Percentiles rank a stretch among this genome's conserved stretches.
Evolutionary conservation across 2,329 filamentous ascomycete genomes (phyloP).

Genomic region (Botrytis byssoidea): DNA sequence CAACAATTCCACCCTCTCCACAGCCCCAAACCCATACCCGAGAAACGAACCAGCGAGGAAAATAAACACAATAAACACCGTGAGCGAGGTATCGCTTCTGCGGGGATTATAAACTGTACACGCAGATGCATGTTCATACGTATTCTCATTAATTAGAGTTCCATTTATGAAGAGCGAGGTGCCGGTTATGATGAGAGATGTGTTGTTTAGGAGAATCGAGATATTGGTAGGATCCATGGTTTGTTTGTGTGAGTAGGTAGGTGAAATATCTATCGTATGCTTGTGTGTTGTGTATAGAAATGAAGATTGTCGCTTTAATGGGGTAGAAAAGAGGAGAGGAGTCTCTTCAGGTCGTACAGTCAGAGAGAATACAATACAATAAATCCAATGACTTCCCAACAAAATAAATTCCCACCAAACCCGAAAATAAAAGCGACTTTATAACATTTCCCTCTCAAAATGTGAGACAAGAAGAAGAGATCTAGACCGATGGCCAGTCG

Average conservation of each 20-base stretch:
- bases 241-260: not conserved
- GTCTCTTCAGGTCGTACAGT: not conserved
- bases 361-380: not conserved
- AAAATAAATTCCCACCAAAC: no score
- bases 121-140: not conserved
- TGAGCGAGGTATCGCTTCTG: not conserved
- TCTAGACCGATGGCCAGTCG: not conserved
- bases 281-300: not conserved
- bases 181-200: not conserved
- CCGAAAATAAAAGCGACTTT: not conserved
- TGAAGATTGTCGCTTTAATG: no score
- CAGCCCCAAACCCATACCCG: not conserved
- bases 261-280: not conserved
- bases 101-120: not conserved
- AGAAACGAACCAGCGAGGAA: not conserved
- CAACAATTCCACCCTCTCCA: no score
- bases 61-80: not conserved
- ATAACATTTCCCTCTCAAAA: not conserved
- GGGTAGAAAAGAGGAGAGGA: not conserved
- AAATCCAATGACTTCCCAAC: not conserved
- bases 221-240: not conserved
- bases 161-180: not conserved
- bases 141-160: not conserved
- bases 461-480: not conserved
- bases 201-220: not conserved